A percentile compares a stretch with the other conserved stretches of the same genome.
phyloP scores from a whole-genome alignment of 129 eudicot species.

The Chrysanthemum seticuspe region DNA sequence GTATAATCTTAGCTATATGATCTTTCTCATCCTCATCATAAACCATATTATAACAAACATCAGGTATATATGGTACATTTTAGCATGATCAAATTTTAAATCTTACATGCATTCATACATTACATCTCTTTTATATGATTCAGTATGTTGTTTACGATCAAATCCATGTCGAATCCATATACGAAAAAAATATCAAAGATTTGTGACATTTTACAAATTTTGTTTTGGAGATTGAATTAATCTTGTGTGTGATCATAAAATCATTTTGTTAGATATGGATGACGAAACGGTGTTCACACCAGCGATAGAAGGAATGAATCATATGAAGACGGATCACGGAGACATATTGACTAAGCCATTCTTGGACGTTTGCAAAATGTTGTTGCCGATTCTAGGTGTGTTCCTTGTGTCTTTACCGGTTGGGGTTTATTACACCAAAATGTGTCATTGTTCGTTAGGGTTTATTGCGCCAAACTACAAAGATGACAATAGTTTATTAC shows the following conservation, averaged over 20 bases:
- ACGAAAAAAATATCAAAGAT: too few species aligned
- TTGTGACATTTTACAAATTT: not conserved
- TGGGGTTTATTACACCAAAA: too few species aligned
- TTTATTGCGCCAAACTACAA: too few species aligned
- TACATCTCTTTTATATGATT: not conserved
- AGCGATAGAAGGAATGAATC: conserved; percentile 66
- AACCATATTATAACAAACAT: conserved; percentile 12
- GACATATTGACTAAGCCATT: conserved; percentile 73
- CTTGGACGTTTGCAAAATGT: conserved; percentile 73
- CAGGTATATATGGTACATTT: conserved; percentile 20
- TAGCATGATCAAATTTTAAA: not conserved
- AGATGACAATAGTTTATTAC: too few species aligned
- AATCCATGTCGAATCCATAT: too few species aligned
- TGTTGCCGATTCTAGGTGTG: conserved; percentile 74
- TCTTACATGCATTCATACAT: conserved; percentile 6
- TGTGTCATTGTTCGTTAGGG: too few species aligned
- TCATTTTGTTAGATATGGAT: conserved; percentile 47
- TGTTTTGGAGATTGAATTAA: not conserved
- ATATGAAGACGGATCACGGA: conserved; percentile 71
- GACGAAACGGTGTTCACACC: conserved; percentile 63
- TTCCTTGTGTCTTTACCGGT: too few species aligned
- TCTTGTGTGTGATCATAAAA: not conserved
- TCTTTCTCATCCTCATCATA: conserved; percentile 6
- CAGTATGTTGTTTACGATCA: too few species aligned
- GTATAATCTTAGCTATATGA: conserved; percentile 7